Conservation (phyloP, 139 green algal genomes). For the Astrephomene gubernaculifera region DNA sequence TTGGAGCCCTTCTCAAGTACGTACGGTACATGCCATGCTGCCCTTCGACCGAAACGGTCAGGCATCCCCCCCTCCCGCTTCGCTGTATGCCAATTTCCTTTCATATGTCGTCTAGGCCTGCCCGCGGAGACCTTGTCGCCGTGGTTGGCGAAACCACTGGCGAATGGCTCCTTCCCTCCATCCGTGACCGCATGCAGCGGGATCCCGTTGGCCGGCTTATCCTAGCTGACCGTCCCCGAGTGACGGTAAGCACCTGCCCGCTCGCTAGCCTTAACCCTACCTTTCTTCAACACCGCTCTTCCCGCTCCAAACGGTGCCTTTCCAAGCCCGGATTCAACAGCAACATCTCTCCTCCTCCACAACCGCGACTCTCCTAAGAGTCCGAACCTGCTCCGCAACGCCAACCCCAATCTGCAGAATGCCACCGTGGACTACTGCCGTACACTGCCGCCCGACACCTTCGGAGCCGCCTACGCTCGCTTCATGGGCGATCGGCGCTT, state of each 20-base stretch:
- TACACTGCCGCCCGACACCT: constrained; percentile 74
- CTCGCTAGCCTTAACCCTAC: neutral
- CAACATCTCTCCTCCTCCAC: neutral
- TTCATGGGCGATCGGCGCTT: constrained; percentile 94
- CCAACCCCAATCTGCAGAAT: constrained; percentile 16
- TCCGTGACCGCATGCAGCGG: constrained; percentile 81
- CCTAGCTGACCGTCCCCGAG: constrained; percentile 78
- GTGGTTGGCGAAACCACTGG: constrained; percentile 84
- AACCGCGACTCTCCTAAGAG: too few species aligned
- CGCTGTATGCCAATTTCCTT: neutral
- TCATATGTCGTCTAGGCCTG: constrained; percentile 57
- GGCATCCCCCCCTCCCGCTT: neutral
- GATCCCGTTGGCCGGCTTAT: constrained; percentile 72
- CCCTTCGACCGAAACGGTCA: neutral
- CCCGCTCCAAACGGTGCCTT: neutral
- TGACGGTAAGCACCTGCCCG: constrained; percentile 67
- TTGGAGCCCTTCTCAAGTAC: constrained; percentile 71
- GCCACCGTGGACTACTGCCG: constrained; percentile 65
- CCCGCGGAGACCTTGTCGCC: constrained; percentile 87
- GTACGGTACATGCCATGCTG: neutral
- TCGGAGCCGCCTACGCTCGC: constrained; percentile 89
- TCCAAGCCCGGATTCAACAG: neutral
- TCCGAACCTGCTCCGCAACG: neutral
- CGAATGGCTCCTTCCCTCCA: constrained; percentile 50
- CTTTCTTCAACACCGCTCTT: neutral